phyloP scores from a whole-genome alignment of 2,329 filamentous ascomycete species.

The Fonsecaea multimorphosa region DNA sequence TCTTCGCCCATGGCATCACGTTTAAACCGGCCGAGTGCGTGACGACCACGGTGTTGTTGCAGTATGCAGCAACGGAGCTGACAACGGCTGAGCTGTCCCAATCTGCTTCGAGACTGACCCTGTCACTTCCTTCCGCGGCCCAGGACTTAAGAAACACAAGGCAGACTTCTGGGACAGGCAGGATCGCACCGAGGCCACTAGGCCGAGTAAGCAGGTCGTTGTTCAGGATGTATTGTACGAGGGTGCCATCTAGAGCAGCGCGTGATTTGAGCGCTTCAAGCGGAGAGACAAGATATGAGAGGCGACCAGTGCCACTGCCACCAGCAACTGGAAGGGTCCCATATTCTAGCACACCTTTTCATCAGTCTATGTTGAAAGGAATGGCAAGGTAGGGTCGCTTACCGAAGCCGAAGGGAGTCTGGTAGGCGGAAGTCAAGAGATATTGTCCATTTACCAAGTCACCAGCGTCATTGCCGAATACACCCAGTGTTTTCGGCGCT shows the following conservation, averaged over 20 bases:
- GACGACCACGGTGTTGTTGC: conserved; percentile 60
- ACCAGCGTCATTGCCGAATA: conserved; percentile 58
- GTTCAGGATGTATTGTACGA: conserved; percentile 49
- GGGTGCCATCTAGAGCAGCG: conserved; percentile 37
- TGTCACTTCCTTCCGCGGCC: conserved; percentile 55
- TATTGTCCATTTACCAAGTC: conserved; percentile 32
- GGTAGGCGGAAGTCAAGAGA: conserved; percentile 24
- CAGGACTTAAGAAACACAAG: conserved; percentile 67
- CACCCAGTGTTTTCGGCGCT: conserved; percentile 52
- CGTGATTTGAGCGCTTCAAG: conserved; percentile 42
- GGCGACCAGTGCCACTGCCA: conserved; percentile 43
- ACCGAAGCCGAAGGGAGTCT: conserved; percentile 28
- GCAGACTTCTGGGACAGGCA: conserved; percentile 55
- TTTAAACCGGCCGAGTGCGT: conserved; percentile 53
- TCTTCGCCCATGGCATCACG: conserved; percentile 42
- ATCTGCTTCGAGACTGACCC: conserved; percentile 49
- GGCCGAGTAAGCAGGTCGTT: conserved; percentile 46
- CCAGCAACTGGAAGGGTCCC: conserved; percentile 40
- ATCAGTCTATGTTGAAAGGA: background rate
- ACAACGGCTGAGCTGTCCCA: conserved; percentile 53
- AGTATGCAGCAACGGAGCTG: conserved; percentile 53
- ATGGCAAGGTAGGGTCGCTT: conserved; percentile 69
- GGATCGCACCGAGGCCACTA: conserved; percentile 20
- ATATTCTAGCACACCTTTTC: conserved; percentile 17
- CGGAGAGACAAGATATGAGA: conserved; percentile 42